Conservation (phyloP, 2,329 filamentous ascomycete species). For the Sphaerostilbella broomeana region DNA sequence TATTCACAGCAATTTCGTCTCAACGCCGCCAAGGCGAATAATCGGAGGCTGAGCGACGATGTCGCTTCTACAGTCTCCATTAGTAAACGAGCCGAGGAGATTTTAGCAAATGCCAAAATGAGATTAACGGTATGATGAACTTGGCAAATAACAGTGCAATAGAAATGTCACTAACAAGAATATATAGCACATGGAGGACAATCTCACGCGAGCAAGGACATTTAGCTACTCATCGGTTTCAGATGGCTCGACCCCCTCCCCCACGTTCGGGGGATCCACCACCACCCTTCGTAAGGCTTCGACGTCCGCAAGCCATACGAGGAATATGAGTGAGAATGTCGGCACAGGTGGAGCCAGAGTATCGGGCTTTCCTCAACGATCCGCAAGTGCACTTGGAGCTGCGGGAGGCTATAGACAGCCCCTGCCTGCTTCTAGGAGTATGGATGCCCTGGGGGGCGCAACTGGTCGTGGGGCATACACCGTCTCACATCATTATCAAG, state of each 20-base stretch:
- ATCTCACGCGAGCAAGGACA: conserved; percentile 71
- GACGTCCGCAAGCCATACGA: conserved; percentile 19
- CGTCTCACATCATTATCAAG: conserved; percentile 32
- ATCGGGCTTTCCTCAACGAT: conserved; percentile 42
- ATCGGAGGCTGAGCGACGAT: conserved; percentile 37
- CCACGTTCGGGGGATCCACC: conserved; percentile 33
- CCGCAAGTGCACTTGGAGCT: conserved; percentile 57
- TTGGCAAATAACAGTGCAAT: background rate
- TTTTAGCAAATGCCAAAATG: conserved; percentile 87
- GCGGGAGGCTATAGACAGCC: conserved; percentile 53
- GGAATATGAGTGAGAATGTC: conserved; percentile 28
- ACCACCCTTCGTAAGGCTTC: conserved; percentile 18
- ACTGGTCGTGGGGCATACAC: conserved; percentile 12
- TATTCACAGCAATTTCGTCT: conserved; percentile 16
- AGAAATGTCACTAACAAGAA: background rate
- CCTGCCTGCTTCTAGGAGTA: conserved; percentile 37
- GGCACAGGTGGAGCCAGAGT: conserved; percentile 23
- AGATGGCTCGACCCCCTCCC: conserved; percentile 48
- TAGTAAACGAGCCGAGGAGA: conserved; percentile 79
- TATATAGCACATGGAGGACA: conserved; percentile 82
- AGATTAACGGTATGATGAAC: conserved; percentile 64
- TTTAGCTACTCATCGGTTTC: conserved; percentile 42
- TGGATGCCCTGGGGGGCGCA: conserved; percentile 32
- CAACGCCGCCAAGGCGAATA: conserved; percentile 12
- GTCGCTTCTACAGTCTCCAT: conserved; percentile 66